Conservation (phyloP, 129 eudicot species). For the Flaveria trinervia region DNA sequence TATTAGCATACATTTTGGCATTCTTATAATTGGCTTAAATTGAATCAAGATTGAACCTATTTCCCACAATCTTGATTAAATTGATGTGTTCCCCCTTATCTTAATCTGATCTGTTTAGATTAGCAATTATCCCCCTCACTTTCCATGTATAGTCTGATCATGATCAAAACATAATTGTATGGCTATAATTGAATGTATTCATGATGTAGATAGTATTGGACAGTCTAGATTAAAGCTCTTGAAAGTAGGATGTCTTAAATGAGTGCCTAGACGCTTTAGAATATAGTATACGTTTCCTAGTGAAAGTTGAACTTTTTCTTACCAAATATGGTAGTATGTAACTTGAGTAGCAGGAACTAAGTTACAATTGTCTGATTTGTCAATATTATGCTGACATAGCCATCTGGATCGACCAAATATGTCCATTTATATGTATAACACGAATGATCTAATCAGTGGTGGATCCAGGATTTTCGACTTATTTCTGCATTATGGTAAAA, state of each 20-base stretch:
- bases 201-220: neutral
- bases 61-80: too few species aligned
- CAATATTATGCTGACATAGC: neutral
- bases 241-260: too few species aligned
- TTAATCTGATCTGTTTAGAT: too few species aligned
- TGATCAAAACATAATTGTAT: neutral
- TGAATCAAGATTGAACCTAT: too few species aligned
- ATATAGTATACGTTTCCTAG: neutral
- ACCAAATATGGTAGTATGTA: neutral
- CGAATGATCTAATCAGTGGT: neutral
- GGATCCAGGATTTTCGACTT: constrained; percentile 1
- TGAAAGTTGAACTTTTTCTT: too few species aligned
- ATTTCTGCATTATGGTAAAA: neutral
- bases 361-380: neutral
- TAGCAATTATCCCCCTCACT: too few species aligned
- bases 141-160: neutral
- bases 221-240: neutral
- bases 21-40: too few species aligned
- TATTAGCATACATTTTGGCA: too few species aligned
- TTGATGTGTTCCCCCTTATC: too few species aligned
- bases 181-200: neutral
- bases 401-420: too few species aligned
- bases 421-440: too few species aligned
- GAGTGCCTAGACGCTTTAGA: too few species aligned
- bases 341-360: neutral